Base-by-base conservation (phyloP, 139 green algal genomes). In the Zygnema circumcarinatum region DNA sequence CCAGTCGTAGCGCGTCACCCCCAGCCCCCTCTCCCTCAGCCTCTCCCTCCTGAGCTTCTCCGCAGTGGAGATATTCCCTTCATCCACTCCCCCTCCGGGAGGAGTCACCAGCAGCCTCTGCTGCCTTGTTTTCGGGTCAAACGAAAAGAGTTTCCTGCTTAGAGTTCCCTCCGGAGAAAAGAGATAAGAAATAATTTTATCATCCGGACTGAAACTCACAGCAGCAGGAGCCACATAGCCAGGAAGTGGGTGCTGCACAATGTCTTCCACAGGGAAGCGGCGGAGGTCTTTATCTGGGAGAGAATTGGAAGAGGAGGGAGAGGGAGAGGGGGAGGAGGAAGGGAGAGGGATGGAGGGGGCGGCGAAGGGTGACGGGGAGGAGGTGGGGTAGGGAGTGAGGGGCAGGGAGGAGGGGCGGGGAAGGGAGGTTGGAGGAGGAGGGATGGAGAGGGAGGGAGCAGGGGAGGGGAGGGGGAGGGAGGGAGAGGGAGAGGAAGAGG, bases 1-100 rank as follows among this genome's bases (percentile, higher is more conserved):
- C 89, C 89, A 92, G 2, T 89, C 83, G 41, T 90, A 92, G 25
- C 89, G 80, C 52, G 89, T 92, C 22, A 92, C 40, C 7, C 89
- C 89, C 32, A 91, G 56, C 11, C 81, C 81, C 7, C 74, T 41
- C 74, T 92, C 89, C 1, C 89, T 67, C 38, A 82, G 39, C 56
- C 89, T 40, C 52, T 92, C 89, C 25, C 89, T 67, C 41, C 80
- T 80, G 32, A 92, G 73, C 75, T 87, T 83, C 69, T 92, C 89
- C 0, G 38, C 85, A 35, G 54, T 88, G 16, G 89, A 89, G 0
- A 91, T 35, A 40, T 88, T 80, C 29, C 38, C 47, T 76, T 92
- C 89, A 33, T 91, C 86, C 2, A 89, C 89, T 2, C 79, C 86
- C 20, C 74, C 73, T 2, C 89, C 86, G 3, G 79, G 47, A 0